Base-by-base conservation (phyloP, 768 basidiomycete genomes). In the Suillus paluster region DNA sequence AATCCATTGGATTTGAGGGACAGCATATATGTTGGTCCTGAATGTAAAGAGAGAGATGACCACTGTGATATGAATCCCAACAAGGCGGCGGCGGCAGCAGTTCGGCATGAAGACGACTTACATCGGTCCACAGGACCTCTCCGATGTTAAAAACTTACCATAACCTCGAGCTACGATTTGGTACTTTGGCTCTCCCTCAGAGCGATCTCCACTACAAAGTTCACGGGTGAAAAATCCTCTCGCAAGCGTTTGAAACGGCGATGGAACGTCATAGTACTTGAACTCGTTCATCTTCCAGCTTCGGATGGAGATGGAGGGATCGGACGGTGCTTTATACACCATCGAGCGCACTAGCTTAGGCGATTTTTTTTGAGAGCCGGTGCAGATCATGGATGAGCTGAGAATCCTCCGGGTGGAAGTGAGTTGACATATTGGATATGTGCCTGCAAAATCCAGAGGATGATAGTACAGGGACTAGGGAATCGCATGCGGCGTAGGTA, bases 231-330 rank as follows among this genome's bases (percentile, higher is more conserved):
- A 99, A 27, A 99, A 71, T 0, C 97, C 97, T 30, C 97, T 80
- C 0, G 95, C 97, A n/a, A 97, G 84, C 0, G 95, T 97, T 2
- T 97, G 97, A 70, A 98, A 97, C 0, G 94, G 94, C 11, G 89
- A 91, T 0, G 94, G 95, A 2, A 94, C 82, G 56, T 91, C 87
- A 63, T 93, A 91, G 77, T 97, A 98, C 72, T 94, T 95, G 81
- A 88, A 94, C 75, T 99, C 97, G 75, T 94, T 92, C 94, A 98
- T 95, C 80, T 95, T 97, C 97, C 97, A 99, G 77, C 91, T 94
- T 4, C 86, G 83, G 30, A 99, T 77, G 4, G 73, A 70, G 67
- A 88, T 80, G 4, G 73, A 66, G 1, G 85, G 80, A 61, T 85
- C 84, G 1, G 84, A 84, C 0, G 90, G 87, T 0, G 84, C 87